These are phyloP conservation scores for Globisporangium abappressorium DNA, from an alignment of 352 stramenopile genomes.

Conservation along the genomic window DNA sequence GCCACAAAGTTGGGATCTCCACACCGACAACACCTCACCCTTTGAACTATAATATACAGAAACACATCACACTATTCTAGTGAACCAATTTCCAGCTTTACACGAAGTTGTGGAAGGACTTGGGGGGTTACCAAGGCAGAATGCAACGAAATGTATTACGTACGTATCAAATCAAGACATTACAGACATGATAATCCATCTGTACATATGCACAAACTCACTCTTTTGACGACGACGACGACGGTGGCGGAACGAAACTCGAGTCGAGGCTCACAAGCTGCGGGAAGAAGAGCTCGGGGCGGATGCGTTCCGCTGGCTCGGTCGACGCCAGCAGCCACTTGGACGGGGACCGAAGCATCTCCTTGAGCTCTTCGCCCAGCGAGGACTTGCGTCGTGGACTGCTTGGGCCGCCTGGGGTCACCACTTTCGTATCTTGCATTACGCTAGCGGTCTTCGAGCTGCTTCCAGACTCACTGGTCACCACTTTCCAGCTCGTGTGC, in stretches of 20 bases:
- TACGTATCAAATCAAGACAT: background rate
- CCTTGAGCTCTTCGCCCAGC: constrained; percentile 62
- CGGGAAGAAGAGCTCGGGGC: constrained; percentile 55
- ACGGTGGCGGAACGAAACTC: constrained; percentile 3
- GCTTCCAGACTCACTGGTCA: constrained; percentile 16
- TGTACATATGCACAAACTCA: background rate
- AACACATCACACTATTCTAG: background rate
- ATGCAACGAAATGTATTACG: background rate
- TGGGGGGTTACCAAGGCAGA: too few species aligned
- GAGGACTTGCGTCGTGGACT: constrained; percentile 50
- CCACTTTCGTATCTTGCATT: background rate
- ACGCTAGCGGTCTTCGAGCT: background rate
- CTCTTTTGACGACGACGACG: background rate
- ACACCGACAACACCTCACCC: too few species aligned
- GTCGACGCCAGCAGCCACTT: constrained; percentile 51
- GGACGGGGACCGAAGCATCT: constrained; percentile 52
- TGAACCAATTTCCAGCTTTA: background rate
- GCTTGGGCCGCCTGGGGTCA: constrained; percentile 8
- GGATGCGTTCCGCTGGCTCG: constrained; percentile 29
- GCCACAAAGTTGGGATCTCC: background rate
- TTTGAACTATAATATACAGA: background rate
- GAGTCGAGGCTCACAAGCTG: constrained; percentile 39
- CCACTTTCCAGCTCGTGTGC: constrained; percentile 59
- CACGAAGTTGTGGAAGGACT: background rate
- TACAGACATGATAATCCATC: background rate